Evolutionary conservation across 768 basidiomycete genomes (phyloP).

Genomic region (Lepiota brunneoincarnata): DNA sequence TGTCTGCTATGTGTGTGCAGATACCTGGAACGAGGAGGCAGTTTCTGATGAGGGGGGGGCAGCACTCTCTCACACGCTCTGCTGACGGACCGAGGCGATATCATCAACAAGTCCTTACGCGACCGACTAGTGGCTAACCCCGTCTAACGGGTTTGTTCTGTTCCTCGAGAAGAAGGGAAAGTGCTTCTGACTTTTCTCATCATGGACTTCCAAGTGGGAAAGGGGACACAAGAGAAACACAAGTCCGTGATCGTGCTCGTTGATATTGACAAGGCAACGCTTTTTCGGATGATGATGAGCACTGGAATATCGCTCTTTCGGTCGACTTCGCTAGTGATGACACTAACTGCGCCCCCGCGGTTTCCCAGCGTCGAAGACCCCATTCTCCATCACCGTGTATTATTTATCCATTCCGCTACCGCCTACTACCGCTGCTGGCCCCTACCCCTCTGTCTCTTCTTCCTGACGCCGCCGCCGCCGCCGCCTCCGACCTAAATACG

Average conservation of each 20-base stretch:
- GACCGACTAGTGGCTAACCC: background rate
- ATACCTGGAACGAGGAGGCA: no score
- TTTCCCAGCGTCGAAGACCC: no score
- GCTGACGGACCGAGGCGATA: background rate
- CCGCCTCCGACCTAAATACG: slow-evolving; percentile 4
- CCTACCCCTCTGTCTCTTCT: background rate
- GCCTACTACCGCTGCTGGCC: no score
- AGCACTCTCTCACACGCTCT: background rate
- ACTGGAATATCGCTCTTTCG: background rate
- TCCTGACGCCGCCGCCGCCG: slow-evolving; percentile 4
- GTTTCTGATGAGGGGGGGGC: slow-evolving; percentile 7
- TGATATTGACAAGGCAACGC: slow-evolving; percentile 1
- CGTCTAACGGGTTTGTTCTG: no score
- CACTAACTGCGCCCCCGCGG: background rate
- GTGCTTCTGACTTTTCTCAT: background rate
- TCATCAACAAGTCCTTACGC: slow-evolving; percentile 7
- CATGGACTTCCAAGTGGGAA: slow-evolving; percentile 8
- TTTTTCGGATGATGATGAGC: slow-evolving; percentile 5
- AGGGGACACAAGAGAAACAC: background rate
- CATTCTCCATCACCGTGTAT: no score
- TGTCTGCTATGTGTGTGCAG: no score
- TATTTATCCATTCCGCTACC: no score
- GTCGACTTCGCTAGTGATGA: background rate
- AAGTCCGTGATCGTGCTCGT: slow-evolving; percentile 5
- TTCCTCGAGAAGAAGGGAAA: background rate